phyloP scores from a whole-genome alignment of 2,329 filamentous ascomycete genomes.

The Pseudofabraea citricarpa region DNA sequence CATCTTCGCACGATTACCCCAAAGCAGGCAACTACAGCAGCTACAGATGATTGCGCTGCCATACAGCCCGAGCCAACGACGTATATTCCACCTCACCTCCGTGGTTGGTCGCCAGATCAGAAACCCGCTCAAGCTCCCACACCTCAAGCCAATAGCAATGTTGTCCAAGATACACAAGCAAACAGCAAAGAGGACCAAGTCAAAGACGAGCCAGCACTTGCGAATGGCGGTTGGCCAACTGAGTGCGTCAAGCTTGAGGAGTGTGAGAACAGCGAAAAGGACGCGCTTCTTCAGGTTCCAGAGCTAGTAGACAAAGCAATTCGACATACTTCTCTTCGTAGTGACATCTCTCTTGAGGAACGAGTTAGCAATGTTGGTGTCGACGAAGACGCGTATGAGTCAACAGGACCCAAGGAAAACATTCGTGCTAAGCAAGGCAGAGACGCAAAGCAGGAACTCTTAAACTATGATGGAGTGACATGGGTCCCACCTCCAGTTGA shows the following conservation, averaged over 20 bases:
- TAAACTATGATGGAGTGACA: conserved; percentile 18
- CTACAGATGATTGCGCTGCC: neutral
- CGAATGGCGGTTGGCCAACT: no score
- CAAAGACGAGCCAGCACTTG: no score
- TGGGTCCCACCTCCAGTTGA: conserved; percentile 10
- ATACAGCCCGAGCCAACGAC: neutral
- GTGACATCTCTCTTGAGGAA: conserved; percentile 6
- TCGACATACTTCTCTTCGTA: neutral
- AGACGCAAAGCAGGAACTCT: conserved; percentile 10
- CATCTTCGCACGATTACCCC: neutral
- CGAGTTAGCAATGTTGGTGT: conserved; percentile 7
- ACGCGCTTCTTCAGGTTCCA: no score
- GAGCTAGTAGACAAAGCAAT: no score
- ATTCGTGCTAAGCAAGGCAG: conserved; percentile 17
- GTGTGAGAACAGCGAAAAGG: no score
- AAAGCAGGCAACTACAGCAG: neutral
- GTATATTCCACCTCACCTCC: conserved; percentile 6
- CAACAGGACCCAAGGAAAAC: conserved; percentile 5
- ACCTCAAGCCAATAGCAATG: no score
- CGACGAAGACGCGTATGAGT: conserved; percentile 1
- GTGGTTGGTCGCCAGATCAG: no score
- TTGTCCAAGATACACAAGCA: no score
- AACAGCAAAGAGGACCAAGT: no score
- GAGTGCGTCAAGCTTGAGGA: no score
- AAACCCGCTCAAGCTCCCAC: no score